Base-by-base conservation (phyloP, 1,284 basidiomycete genomes). In the Naganishia cerealis region DNA sequence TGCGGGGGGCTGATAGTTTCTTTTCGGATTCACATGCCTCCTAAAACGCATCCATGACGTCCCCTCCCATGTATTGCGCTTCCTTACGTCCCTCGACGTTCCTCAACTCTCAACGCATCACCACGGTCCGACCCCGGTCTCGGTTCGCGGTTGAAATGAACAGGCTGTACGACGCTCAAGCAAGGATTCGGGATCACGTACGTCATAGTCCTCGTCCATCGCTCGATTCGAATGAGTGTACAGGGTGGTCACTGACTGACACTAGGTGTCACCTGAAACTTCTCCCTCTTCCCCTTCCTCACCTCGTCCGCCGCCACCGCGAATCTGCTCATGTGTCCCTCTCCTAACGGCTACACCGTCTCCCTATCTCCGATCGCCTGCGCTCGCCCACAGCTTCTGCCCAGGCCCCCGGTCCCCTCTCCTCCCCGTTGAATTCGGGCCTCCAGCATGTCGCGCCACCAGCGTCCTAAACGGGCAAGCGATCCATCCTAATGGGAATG, bases 401-500 rank as follows among this genome's bases (percentile, higher is more conserved):
- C 50, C 50, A 18, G 61, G 50, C 8, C 61, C 61, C 1, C 59
- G 59, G 13, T 63, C 61, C 2, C 61, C 61, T 7, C 38, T 63
- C 2, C 36, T 63, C 50, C 61, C 61, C 3, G n/a, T 24, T 15
- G 50, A 42, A 3, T 38, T 63, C 18, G 61, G 50, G 12, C 61
- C 61, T 3, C 61, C 61, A 1, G 24, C 61, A 18, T 54, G 61
- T 8, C 10, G 38, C 38, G 18, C 36, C 50, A 24, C 46, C n/a
- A 50, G 48, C 38, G 61, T 26, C 15, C 1, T 50, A 21, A 26
- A 48, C 56, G 38, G 53, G 42, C n/a, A 38, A 16, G 46, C 61
- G 24, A 54, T 63, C 39, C 29, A 63, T 42, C 61, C 61, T 21
- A 63, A 63, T 40, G 61, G 61, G n/a, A 63, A 63, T 21, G 38